phyloP scores from a whole-genome alignment of 768 basidiomycete species.

The Tulasnella sp. region DNA sequence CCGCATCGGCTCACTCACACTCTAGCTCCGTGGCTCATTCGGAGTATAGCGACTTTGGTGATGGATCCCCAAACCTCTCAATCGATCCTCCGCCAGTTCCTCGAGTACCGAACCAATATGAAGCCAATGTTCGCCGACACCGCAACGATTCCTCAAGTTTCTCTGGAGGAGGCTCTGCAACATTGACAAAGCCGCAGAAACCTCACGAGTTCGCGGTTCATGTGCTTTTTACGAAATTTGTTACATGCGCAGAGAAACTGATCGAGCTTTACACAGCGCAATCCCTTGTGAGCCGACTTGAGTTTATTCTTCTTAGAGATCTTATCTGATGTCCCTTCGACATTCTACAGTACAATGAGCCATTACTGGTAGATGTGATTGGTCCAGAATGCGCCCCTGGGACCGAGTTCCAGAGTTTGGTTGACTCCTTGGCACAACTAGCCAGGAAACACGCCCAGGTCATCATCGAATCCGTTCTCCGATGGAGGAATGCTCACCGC shows the following conservation, averaged over 20 bases:
- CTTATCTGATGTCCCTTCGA: neutral
- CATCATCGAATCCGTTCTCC: constrained; percentile 78
- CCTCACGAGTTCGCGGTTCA: constrained; percentile 69
- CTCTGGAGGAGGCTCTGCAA: constrained; percentile 40
- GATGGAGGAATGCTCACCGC: constrained; percentile 74
- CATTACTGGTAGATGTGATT: constrained; percentile 55
- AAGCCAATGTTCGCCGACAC: constrained; percentile 37
- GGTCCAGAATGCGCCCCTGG: constrained; percentile 64
- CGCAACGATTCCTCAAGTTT: constrained; percentile 34
- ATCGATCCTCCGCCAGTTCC: constrained; percentile 62
- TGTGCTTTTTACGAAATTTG: constrained; percentile 82
- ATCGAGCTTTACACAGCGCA: constrained; percentile 67
- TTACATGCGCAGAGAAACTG: constrained; percentile 67
- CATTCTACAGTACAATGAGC: constrained; percentile 54
- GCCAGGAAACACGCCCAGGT: constrained; percentile 77
- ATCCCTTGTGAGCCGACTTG: constrained; percentile 45
- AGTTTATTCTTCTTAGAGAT: neutral
- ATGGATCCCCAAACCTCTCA: constrained; percentile 20
- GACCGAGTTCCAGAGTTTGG: constrained; percentile 60
- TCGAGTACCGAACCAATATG: constrained; percentile 60
- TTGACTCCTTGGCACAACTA: constrained; percentile 78
- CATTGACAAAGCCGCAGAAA: constrained; percentile 1
- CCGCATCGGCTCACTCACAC: constrained; percentile 64
- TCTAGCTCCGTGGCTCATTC: constrained; percentile 49
- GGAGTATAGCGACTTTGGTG: constrained; percentile 2